Conservation (phyloP, 202 grass and related monocot genomes). For the Hordeum pubiflorum region DNA sequence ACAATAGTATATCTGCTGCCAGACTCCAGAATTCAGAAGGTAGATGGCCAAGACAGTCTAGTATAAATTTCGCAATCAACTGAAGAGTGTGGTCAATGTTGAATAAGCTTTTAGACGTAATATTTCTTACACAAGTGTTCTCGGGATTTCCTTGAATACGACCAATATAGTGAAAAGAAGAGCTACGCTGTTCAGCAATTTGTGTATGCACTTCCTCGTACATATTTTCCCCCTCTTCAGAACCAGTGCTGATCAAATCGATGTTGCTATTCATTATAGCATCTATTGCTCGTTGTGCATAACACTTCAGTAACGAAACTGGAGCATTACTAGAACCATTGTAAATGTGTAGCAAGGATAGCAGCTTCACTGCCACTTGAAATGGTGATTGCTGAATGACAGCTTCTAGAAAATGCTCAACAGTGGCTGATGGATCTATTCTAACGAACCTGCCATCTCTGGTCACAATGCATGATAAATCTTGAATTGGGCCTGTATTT, state of each 20-base stretch:
- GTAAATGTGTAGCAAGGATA: slow-evolving; percentile 76
- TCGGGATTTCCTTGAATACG: slow-evolving; percentile 15
- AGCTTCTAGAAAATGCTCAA: slow-evolving; percentile 72
- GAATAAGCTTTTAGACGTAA: slow-evolving; percentile 36
- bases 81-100: slow-evolving; percentile 32
- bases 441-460: slow-evolving; percentile 45
- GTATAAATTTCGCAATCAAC: slow-evolving; percentile 50
- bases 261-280: slow-evolving; percentile 45
- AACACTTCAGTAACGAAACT: slow-evolving; percentile 76
- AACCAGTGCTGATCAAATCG: slow-evolving; percentile 35
- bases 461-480: slow-evolving; percentile 51
- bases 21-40: slow-evolving; percentile 70
- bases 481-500: slow-evolving; percentile 25
- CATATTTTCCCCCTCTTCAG: slow-evolving; percentile 1
- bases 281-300: slow-evolving; percentile 56
- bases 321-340: slow-evolving; percentile 59
- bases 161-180: slow-evolving; percentile 14
- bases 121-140: background rate
- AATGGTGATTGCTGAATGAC: slow-evolving; percentile 69
- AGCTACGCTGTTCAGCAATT: background rate
- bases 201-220: background rate
- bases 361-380: slow-evolving; percentile 66
- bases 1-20: slow-evolving; percentile 57
- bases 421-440: slow-evolving; percentile 47
- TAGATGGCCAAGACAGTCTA: slow-evolving; percentile 64